Evolutionary conservation across 2,329 filamentous ascomycete species (phyloP), one percentile per base, ranked within the genome.

Genomic region (Arthrobotrys megalospora): DNA sequence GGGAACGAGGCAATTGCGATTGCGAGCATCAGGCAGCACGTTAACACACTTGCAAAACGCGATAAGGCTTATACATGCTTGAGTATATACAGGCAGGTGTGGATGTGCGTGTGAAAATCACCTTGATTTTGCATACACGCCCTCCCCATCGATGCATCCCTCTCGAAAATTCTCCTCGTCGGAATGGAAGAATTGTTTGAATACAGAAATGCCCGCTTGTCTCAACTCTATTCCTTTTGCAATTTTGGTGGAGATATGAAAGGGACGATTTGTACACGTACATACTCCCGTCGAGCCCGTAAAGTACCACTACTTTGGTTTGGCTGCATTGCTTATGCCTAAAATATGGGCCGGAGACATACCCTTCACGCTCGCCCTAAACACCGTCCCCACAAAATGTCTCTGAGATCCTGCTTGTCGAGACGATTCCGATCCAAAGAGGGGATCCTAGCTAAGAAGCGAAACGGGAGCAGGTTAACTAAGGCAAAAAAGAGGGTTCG

Each of bases 1-100:
- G 68, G 68, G 68, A 72, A 72, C 58, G 69, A 73, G 50, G 69
- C 69, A 73, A 60, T 43, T 73, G 48, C 36, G 62, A 73, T 73
- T 73, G 14, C 14, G 69, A 73, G 69, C 60, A 66, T 73, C 69
- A 66, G 68, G 60, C 38, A 50, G 68, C 47, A 19, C 45, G 53
- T 60, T 43, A 41, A 41, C 34, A 50, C 45, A 53, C 65, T 47
- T 38, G n/a, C 64, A 53, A 69, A 64, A 64, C 48, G 41, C 69
- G 60, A 73, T 73, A 73, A 73, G 55, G 69, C 62, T 55, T 53
- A 36, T 19, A 71, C 14, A 43, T 60, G 55, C 55, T 60, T 43
- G 36, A 60, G 36, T 43, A 24, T 28, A 41, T 5, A 41, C 36
- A 28, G 43, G 36, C 34, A 47, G 53, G 55, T 60, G 55, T 28